phyloP scores from a whole-genome alignment of 306 rosid species.

The Lagenaria siceraria region DNA sequence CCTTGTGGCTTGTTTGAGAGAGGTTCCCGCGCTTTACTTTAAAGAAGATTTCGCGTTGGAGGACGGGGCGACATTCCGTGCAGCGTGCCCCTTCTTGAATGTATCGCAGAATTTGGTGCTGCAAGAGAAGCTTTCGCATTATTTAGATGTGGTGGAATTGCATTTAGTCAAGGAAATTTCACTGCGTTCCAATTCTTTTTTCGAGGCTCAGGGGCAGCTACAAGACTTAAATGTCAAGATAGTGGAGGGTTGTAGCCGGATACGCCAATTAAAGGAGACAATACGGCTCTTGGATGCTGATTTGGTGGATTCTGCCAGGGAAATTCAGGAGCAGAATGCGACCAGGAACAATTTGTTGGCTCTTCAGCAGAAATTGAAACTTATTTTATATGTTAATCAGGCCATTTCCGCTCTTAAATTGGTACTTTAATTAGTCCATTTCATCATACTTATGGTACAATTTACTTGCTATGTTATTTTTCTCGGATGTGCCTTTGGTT shows the following conservation, averaged over 20 bases:
- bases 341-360: constrained; percentile 63
- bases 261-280: constrained; percentile 70
- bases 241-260: constrained; percentile 66
- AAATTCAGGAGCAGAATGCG: constrained; percentile 71
- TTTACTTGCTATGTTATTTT: background rate
- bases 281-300: constrained; percentile 73
- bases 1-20: constrained; percentile 82
- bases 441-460: background rate
- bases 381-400: constrained; percentile 82
- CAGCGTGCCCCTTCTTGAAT: constrained; percentile 78
- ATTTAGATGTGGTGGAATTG: constrained; percentile 85
- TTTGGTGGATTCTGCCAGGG: constrained; percentile 72
- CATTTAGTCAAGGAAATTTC: constrained; percentile 96
- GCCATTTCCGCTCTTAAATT: constrained; percentile 87
- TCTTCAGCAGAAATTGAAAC: constrained; percentile 78
- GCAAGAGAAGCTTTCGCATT: constrained; percentile 93
- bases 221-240: constrained; percentile 82
- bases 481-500: background rate
- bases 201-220: constrained; percentile 91
- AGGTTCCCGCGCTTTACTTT: constrained; percentile 83
- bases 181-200: constrained; percentile 88
- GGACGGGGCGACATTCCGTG: constrained; percentile 78
- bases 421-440: constrained; percentile 28
- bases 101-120: constrained; percentile 49
- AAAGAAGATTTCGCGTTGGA: constrained; percentile 91